phyloP scores from a whole-genome alignment of 1,139 yeast genomes.

The Lodderomyces jiufengensis region DNA sequence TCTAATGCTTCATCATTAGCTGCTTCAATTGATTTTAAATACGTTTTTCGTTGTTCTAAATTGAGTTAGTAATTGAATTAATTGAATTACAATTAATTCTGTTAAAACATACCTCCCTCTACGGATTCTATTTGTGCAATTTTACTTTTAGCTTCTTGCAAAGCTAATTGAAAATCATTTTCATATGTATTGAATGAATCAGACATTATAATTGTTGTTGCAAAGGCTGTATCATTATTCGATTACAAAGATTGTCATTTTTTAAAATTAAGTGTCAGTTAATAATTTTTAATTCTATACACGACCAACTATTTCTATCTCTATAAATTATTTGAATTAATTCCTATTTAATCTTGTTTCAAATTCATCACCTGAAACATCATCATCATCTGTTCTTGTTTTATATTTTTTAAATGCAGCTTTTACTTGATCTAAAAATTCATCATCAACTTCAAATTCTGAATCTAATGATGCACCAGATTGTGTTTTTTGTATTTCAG shows the following conservation, averaged over 20 bases:
- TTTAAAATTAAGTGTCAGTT: not conserved
- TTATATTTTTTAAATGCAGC: conserved; percentile 50
- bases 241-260: too few relatives aligned
- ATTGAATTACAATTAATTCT: too few relatives aligned
- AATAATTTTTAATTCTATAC: too few relatives aligned
- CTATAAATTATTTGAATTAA: not conserved
- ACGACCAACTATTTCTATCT: not conserved
- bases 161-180: conserved; percentile 68
- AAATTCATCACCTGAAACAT: conserved; percentile 53
- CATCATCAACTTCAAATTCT: conserved; percentile 26
- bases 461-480: conserved; percentile 38
- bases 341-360: conserved; percentile 38
- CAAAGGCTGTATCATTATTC: too few relatives aligned
- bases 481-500: conserved; percentile 26
- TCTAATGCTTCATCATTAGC: conserved; percentile 78
- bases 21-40: conserved; percentile 59
- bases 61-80: not conserved
- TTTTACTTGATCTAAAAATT: conserved; percentile 49
- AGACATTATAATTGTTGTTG: conserved; percentile 46
- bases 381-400: conserved; percentile 35
- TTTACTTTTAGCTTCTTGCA: conserved; percentile 67
- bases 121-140: conserved; percentile 54
- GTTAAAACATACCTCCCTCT: conserved; percentile 45
- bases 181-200: conserved; percentile 69
- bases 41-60: conserved; percentile 43